phyloP scores from a whole-genome alignment of 495 filamentous ascomycete genomes.

The Saxophila tyrrhenica region DNA sequence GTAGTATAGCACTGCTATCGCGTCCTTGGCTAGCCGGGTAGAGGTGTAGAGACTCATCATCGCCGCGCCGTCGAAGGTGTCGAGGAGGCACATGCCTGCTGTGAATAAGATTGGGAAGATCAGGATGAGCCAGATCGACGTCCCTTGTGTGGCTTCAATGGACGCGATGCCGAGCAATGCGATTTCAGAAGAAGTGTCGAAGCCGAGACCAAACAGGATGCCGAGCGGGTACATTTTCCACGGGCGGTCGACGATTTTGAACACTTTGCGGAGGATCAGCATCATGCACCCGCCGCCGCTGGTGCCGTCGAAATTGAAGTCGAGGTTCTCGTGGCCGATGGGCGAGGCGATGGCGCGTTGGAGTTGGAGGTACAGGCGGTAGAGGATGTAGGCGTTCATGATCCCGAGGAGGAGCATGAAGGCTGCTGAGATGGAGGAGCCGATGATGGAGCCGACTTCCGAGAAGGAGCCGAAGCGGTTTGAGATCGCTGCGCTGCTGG shows the following conservation, averaged over 20 bases:
- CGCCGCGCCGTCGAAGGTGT: conserved; percentile 82
- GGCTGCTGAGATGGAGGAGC: conserved; percentile 67
- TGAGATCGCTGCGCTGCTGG: conserved; percentile 71
- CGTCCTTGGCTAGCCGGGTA: conserved; percentile 59
- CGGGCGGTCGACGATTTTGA: conserved; percentile 73
- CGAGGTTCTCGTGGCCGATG: conserved; percentile 41
- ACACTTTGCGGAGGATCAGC: conserved; percentile 58
- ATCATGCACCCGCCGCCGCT: conserved; percentile 67
- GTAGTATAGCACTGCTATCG: conserved; percentile 84
- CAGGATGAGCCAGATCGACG: conserved; percentile 85
- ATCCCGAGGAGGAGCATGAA: conserved; percentile 75
- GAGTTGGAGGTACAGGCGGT: conserved; percentile 58
- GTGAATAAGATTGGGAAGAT: conserved; percentile 90
- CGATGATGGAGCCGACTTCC: conserved; percentile 76
- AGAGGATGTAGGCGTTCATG: conserved; percentile 77
- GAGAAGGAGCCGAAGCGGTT: conserved; percentile 68
- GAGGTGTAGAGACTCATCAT: conserved; percentile 93
- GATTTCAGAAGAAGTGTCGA: conserved; percentile 92
- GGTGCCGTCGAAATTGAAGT: conserved; percentile 60
- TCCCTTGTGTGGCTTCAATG: conserved; percentile 73
- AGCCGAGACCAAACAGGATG: conserved; percentile 83
- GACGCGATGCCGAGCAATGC: conserved; percentile 82
- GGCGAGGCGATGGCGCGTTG: conserved; percentile 39
- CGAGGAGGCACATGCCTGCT: conserved; percentile 85
- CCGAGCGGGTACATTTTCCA: conserved; percentile 98